Base-by-base conservation (phyloP, 345 rosid species). In the Kandelia obovata region DNA sequence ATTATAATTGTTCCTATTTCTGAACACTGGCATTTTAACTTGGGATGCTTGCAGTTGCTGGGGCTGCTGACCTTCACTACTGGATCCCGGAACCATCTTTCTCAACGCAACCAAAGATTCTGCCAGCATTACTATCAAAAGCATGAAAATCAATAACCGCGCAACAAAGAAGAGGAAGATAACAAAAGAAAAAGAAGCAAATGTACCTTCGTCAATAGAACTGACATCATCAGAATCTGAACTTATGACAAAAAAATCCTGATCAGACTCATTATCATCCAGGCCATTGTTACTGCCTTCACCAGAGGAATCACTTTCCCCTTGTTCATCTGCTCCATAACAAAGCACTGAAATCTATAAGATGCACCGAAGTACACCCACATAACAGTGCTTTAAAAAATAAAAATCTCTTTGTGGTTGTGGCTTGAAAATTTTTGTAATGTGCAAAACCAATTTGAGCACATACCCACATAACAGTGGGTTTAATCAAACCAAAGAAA, bases 151-250 rank as follows among this genome's bases (percentile, higher is more conserved):
- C 46, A 59, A 47, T 8, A 17, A 1, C 3, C 8, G 3, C n/a
- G 61, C 5, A 10, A 16, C n/a, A 59, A 28, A 64, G 53, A 63
- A 17, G 19, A 31, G 17, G 9, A 15, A 5, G 55, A 37, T 25
- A 53, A n/a, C 16, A 7, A 62, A 28, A 47, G 43, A 15, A 69
- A 3, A 17, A 13, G 37, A 62, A 62, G 9, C 15, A n/a, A 65
- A 21, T 16, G 19, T 58, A 74, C 69, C 26, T 27, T 70, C 71
- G 58, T 51, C 46, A 47, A 13, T 21, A 30, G 39, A 37, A 53
- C 26, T 59, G 63, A 55, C 32, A 43, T 35, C 30, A 39, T 77
- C 77, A 77, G 80, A 75, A 63, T 81, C 82, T 8, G 78, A 75
- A 51, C 83, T 58, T 5, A 57, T 64, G 20, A 72, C 37, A 43